These are phyloP conservation scores for Cladosporium oxysporum DNA, from an alignment of 2,329 filamentous ascomycete genomes.

Conservation along the genomic window DNA sequence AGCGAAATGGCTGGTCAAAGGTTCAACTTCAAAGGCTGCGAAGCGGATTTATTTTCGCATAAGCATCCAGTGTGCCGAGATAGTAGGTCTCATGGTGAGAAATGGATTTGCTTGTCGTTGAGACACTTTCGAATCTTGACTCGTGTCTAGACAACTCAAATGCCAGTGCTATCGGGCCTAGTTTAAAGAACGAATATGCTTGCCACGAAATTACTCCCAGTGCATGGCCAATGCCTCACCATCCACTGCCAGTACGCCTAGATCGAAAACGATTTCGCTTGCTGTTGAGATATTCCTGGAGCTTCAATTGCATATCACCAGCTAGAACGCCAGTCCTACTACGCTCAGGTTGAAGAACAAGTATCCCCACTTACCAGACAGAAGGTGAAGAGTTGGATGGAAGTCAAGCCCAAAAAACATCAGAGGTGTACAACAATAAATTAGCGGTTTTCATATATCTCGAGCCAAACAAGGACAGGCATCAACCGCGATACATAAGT, in stretches of 20 bases:
- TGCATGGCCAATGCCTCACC: not conserved
- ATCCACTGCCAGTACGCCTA: not conserved
- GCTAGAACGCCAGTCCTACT: too few species aligned
- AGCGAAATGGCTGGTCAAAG: too few species aligned
- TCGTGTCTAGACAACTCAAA: not conserved
- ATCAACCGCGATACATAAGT: not conserved
- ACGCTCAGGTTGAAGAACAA: too few species aligned
- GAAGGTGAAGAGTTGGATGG: not conserved
- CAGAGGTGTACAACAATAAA: not conserved
- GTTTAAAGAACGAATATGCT: not conserved
- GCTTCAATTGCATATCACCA: not conserved
- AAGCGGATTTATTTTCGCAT: too few species aligned
- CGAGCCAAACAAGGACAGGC: not conserved
- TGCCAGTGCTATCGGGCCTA: not conserved
- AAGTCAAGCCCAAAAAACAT: not conserved
- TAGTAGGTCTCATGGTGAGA: not conserved
- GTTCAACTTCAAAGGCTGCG: too few species aligned
- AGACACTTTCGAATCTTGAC: not conserved
- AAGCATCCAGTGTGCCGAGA: too few species aligned
- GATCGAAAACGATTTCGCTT: not conserved
- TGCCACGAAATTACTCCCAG: not conserved
- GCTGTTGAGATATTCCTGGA: not conserved
- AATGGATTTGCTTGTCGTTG: not conserved
- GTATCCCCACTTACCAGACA: not conserved
- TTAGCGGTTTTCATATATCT: not conserved